Conservation (phyloP, 345 rosid genomes). For the Eucalyptus sideroxylon region DNA sequence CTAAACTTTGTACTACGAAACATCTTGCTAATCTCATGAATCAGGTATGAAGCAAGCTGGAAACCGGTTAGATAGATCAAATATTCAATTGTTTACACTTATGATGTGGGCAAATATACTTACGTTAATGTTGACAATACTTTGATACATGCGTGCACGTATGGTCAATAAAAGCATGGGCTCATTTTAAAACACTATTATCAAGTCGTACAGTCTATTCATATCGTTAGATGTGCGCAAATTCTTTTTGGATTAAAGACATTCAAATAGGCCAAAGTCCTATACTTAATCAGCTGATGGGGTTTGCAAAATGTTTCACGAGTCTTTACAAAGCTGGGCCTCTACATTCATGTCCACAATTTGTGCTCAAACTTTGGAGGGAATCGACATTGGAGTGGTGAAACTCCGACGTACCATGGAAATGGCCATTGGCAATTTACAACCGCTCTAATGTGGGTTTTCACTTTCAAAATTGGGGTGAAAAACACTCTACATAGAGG, state of each 20-base stretch:
- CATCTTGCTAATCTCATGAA: background rate
- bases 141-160: background rate
- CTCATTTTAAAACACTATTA: background rate
- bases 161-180: background rate
- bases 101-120: background rate
- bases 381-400: background rate
- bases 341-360: background rate
- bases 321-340: background rate
- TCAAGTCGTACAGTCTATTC: background rate
- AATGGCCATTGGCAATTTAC: background rate
- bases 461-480: background rate
- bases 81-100: background rate
- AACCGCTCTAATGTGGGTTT: background rate
- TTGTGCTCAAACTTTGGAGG: background rate
- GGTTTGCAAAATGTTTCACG: background rate
- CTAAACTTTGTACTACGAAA: background rate
- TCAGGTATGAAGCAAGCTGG: background rate
- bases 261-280: background rate
- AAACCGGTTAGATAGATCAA: background rate
- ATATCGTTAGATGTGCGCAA: background rate
- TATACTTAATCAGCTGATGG: background rate
- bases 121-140: background rate
- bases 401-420: background rate
- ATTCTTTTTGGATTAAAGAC: background rate
- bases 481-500: background rate